Evolutionary conservation across 192 early-diverging fungal species (phyloP).

Genomic region (Linnemannia zychae): DNA sequence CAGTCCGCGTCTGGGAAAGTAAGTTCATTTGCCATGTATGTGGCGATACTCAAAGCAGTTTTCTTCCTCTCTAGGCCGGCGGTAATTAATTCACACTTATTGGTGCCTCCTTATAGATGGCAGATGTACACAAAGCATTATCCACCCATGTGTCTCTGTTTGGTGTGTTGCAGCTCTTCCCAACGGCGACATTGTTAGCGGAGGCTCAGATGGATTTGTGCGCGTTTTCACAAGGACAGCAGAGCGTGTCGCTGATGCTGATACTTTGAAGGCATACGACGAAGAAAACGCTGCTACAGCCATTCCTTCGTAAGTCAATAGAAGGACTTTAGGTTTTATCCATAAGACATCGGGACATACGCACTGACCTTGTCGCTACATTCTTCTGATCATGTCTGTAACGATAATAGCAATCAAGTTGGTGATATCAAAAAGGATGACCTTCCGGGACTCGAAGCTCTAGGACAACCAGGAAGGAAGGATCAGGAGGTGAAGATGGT

Average conservation of each 20-base stretch:
- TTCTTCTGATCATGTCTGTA: neutral
- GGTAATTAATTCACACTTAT: neutral
- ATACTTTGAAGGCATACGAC: constrained; percentile 61
- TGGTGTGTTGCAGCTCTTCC: constrained; percentile 86
- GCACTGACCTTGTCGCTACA: neutral
- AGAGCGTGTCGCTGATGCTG: constrained; percentile 72
- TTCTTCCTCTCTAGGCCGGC: neutral
- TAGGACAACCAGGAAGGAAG: constrained; percentile 77
- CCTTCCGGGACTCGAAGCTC: constrained; percentile 81
- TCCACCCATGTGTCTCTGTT: constrained; percentile 90
- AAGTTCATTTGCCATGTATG: neutral
- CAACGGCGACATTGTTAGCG: constrained; percentile 90
- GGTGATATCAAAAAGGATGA: constrained; percentile 87
- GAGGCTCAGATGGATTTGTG: constrained; percentile 84
- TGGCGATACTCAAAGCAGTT: too few relatives aligned
- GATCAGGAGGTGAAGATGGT: constrained; percentile 95
- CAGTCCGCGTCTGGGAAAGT: constrained; percentile 89
- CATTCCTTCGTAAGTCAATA: constrained; percentile 69
- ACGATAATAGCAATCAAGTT: constrained; percentile 73
- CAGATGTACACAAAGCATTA: constrained; percentile 82
- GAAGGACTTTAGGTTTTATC: neutral
- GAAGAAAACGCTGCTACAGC: constrained; percentile 66
- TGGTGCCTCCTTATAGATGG: constrained; percentile 58
- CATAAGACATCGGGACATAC: neutral
- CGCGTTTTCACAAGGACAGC: constrained; percentile 82